Evolutionary conservation across 1,284 basidiomycete genomes (phyloP).

Genomic region (Ustilago nuda): DNA sequence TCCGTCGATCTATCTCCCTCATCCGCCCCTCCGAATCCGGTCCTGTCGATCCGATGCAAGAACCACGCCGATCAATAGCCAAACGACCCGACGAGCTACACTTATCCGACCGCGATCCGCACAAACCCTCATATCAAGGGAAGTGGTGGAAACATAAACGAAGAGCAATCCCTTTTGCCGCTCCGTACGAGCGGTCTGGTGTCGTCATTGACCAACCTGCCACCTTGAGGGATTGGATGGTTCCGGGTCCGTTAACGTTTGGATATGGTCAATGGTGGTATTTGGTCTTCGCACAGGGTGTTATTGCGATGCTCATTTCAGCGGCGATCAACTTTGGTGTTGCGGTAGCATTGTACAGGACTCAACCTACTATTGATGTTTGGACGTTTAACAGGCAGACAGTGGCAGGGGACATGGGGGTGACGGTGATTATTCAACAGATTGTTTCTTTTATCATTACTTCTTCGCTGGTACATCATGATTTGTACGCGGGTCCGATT

Average conservation of each 20-base stretch:
- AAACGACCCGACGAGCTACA: conserved; percentile 41
- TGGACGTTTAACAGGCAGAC: conserved; percentile 62
- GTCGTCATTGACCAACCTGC: conserved; percentile 45
- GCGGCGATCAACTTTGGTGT: conserved; percentile 67
- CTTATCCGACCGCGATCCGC: conserved; percentile 34
- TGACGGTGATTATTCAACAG: conserved; percentile 65
- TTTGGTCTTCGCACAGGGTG: conserved; percentile 33
- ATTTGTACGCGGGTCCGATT: conserved; percentile 57
- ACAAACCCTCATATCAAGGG: conserved; percentile 11
- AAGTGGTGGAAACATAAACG: conserved; percentile 12
- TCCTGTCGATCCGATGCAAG: conserved; percentile 46
- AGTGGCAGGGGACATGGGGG: conserved; percentile 66
- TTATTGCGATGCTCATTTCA: conserved; percentile 49
- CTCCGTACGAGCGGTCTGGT: conserved; percentile 45
- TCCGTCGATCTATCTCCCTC: conserved; percentile 25
- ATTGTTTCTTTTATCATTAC: conserved; percentile 65
- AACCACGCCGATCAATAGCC: conserved; percentile 47
- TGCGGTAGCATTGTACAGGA: conserved; percentile 56
- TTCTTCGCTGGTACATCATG: conserved; percentile 54
- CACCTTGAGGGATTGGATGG: conserved; percentile 34
- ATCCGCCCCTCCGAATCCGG: conserved; percentile 2
- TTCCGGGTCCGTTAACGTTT: conserved; percentile 44
- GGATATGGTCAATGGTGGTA: conserved; percentile 50
- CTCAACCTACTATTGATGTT: conserved; percentile 42
- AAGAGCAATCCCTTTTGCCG: conserved; percentile 45